Percentiles rank a stretch among this genome's conserved stretches.
Conservation (phyloP, 2,329 filamentous ascomycete species). For the Fusarium musae region DNA sequence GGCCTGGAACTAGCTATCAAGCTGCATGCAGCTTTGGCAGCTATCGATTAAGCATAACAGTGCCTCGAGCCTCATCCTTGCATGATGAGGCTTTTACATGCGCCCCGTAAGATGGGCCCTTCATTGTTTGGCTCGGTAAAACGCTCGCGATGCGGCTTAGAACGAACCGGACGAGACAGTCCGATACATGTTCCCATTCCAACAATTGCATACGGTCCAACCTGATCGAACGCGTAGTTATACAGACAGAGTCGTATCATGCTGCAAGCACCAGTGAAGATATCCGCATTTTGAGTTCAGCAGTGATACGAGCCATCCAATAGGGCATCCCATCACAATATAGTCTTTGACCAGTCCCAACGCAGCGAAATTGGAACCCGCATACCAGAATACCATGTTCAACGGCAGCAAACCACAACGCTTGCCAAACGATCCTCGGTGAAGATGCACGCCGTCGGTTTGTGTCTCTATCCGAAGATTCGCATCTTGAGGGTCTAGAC, state of each 20-base stretch:
- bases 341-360: background rate
- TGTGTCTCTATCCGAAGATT: background rate
- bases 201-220: background rate
- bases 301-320: background rate
- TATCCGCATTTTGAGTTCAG: background rate
- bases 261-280: background rate
- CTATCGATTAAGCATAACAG: constrained; percentile 3
- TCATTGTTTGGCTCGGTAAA: background rate
- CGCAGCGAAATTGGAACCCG: background rate
- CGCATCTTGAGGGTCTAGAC: background rate
- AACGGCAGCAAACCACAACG: background rate
- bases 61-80: background rate
- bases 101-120: background rate
- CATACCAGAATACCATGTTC: background rate
- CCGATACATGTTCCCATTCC: background rate
- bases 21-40: background rate
- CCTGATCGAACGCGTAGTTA: background rate
- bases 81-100: background rate
- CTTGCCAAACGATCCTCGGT: background rate
- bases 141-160: background rate
- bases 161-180: background rate
- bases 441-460: background rate
- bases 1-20: background rate
- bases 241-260: background rate
- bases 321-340: background rate